Conservation (phyloP, 2,329 filamentous ascomycete genomes). For the Acrocalymma vagum region DNA sequence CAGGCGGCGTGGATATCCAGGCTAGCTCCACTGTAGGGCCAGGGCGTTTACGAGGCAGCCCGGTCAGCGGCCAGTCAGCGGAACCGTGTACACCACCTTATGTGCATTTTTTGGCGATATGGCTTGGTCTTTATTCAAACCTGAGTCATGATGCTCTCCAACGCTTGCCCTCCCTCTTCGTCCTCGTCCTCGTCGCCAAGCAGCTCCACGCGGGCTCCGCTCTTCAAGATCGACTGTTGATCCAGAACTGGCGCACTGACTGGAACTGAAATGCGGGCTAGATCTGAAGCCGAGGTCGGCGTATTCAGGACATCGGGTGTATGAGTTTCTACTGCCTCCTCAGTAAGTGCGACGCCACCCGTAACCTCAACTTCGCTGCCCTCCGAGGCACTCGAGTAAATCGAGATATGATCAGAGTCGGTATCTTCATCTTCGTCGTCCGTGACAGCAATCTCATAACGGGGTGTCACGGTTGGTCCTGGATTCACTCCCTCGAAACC, state of each 20-base stretch:
- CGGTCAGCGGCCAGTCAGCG: too few species aligned
- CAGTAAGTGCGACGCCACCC: constrained; percentile 64
- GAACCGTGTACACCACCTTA: too few species aligned
- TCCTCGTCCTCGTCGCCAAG: constrained; percentile 11
- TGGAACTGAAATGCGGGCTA: too few species aligned
- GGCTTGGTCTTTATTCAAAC: too few species aligned
- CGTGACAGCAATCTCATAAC: too few species aligned
- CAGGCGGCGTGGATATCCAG: too few species aligned
- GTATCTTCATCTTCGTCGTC: constrained; percentile 5
- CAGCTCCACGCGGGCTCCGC: constrained; percentile 3
- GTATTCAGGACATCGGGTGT: constrained; percentile 44
- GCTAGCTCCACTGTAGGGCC: too few species aligned
- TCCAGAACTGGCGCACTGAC: background rate
- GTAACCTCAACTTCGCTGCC: constrained; percentile 57
- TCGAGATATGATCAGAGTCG: constrained; percentile 27
- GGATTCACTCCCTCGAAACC: constrained; percentile 23
- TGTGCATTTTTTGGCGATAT: too few species aligned
- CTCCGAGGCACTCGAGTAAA: constrained; percentile 32
- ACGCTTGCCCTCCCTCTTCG: constrained; percentile 12
- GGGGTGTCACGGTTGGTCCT: background rate
- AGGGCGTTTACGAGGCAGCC: too few species aligned
- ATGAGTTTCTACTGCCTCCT: constrained; percentile 63
- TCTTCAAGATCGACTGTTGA: constrained; percentile 8
- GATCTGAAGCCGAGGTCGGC: too few species aligned
- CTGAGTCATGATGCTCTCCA: constrained; percentile 38